Base-by-base conservation (phyloP, 23 red algal genomes). In the Agarophyton chilense region DNA sequence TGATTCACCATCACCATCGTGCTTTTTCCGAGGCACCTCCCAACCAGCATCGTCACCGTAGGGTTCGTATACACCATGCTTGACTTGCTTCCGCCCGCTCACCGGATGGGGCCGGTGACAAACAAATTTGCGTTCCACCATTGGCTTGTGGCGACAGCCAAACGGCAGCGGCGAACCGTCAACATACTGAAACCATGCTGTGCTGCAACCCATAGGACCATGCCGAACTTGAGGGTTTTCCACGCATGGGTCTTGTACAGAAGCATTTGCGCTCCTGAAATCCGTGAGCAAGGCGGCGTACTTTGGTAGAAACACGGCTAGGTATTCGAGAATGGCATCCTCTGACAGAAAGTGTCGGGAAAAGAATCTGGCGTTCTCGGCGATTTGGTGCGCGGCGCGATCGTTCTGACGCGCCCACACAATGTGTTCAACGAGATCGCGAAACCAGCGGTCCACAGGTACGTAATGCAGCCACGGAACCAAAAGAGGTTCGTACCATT, bases 401-500 rank as follows among this genome's bases (percentile, higher is more conserved):
- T 90, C 86, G 42, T 66, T 90, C 35, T 78, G 58, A 8, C 86
- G 86, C 64, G 82, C 82, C 82, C 82, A 87, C 35, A 77, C 9
- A 24, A 90, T 43, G 29, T 78, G 31, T 17, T 77, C 51, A 2
- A 90, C 72, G n/a, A 90, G 43, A 46, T 90, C 86, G 14, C 75
- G 34, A 32, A 90, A 90, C 71, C 71, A 90, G 7, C 72, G 72
- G 32, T 90, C 86, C 10, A 80, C 56, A 21, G 86, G 86, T 2
- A 90, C 75, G 35, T 90, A 90, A 47, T 90, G 86, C 40, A 68
- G 5, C 66, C 70, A 90, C 33, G 68, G 53, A 24, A 52, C 50
- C 0, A 90, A 21, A 25, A 90, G 72, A 46, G 86, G 86, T 39
- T 90, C 86, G 45, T 94, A 94, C 92, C 92, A 94, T 19, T 94